Base-by-base conservation (phyloP, 1,284 basidiomycete genomes). In the Microbotryomycetes sp. region DNA sequence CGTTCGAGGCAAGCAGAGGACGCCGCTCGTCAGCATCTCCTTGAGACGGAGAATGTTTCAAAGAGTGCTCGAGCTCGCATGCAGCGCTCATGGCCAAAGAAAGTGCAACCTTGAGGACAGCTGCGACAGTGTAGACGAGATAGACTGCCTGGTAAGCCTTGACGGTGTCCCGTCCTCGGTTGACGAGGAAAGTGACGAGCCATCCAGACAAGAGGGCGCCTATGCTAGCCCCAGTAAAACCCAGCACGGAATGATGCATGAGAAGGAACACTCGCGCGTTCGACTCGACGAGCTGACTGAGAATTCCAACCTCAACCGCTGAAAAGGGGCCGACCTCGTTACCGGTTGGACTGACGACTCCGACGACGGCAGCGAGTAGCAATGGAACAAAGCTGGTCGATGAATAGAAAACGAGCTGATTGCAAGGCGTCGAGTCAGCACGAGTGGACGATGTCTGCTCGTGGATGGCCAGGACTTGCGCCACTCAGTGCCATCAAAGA, bases 241-340 rank as follows among this genome's bases (percentile, higher is more conserved):
- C 66, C 15, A 65, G 15, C 16, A 67, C 63, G 16, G 28, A 13
- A 21, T 26, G 7, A 50, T 46, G 59, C 52, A 57, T 60, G 16
- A 61, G 41, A 0, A 61, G 21, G 24, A 46, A 63, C 5, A 67
- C 60, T 1, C 66, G 63, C 2, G 57, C 63, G 3, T 65, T 60
- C n/a, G 56, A 58, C 11, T 51, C 52, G 2, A 65, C 61, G 7
- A 67, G 45, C 31, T 65, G 60, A 2, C 55, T 56, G 5, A 67
- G 45, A 30, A 60, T 55, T 13, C 60, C 60, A 24, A 60, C 50
- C 35, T 67, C 66, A 7, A 67, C 21, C 0, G 66, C 63, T 0
- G 58, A 15, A 35, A 67, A 67, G 0, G 65, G 65, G 4, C 64
- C 64, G 13, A 59, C 54, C 52, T 66, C 64, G 54, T 66, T 66